These are phyloP conservation scores for Psilocybe cubensis DNA, from an alignment of 768 basidiomycete genomes.

Conservation along the genomic window DNA sequence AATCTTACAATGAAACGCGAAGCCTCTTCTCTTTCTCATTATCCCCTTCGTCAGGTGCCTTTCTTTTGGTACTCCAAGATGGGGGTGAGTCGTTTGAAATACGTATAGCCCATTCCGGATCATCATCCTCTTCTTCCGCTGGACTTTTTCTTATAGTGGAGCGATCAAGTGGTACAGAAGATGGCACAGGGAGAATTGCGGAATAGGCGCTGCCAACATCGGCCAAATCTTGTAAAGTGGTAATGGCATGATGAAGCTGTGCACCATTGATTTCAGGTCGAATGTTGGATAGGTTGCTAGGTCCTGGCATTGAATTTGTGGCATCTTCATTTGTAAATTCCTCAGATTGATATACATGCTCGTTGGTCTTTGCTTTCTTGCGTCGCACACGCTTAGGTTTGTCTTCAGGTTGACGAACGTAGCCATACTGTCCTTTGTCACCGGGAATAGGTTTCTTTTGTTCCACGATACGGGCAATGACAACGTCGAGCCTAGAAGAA, in stretches of 20 bases:
- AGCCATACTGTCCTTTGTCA: slow-evolving; percentile 84
- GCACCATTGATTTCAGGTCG: slow-evolving; percentile 15
- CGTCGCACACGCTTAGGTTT: slow-evolving; percentile 62
- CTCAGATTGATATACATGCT: slow-evolving; percentile 19
- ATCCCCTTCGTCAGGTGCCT: slow-evolving; percentile 38
- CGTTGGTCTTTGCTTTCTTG: slow-evolving; percentile 41
- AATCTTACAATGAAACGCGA: slow-evolving; percentile 41
- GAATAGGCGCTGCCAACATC: slow-evolving; percentile 23
- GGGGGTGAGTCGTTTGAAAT: slow-evolving; percentile 69
- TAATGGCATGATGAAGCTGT: slow-evolving; percentile 18
- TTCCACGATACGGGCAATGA: slow-evolving; percentile 69
- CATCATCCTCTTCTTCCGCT: slow-evolving; percentile 62
- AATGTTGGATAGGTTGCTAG: slow-evolving; percentile 7
- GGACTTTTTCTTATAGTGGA: slow-evolving; percentile 44
- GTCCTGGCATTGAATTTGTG: not conserved
- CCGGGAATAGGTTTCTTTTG: slow-evolving; percentile 69
- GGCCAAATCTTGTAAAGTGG: slow-evolving; percentile 22
- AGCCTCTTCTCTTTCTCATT: slow-evolving; percentile 44
- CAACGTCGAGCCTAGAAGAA: slow-evolving; percentile 61
- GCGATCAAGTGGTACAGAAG: slow-evolving; percentile 30
- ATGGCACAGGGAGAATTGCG: slow-evolving; percentile 22
- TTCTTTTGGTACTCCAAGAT: slow-evolving; percentile 64
- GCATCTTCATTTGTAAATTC: slow-evolving; percentile 9
- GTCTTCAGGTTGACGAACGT: slow-evolving; percentile 75
- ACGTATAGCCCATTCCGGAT: slow-evolving; percentile 70